Percentiles rank a stretch among this genome's conserved stretches.
These are phyloP conservation scores for Glycine soja DNA, from an alignment of 306 rosid species.

Conservation along the genomic window DNA sequence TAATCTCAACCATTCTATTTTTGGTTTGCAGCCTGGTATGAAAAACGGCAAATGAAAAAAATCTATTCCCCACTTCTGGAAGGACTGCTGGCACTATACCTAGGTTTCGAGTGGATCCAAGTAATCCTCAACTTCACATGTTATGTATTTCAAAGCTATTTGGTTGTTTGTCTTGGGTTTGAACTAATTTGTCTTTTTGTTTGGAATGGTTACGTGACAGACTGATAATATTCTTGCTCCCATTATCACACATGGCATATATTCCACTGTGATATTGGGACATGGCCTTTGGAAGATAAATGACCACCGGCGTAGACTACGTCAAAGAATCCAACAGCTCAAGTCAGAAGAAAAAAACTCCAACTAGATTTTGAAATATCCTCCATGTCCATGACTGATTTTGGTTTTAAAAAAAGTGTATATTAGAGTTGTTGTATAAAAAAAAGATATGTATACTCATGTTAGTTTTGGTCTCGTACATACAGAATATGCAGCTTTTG, in stretches of 20 bases:
- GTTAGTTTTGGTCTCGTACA: conserved; percentile 39
- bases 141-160: neutral
- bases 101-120: conserved; percentile 97
- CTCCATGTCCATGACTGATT: conserved; percentile 34
- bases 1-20: conserved; percentile 34
- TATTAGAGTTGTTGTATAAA: conserved; percentile 47
- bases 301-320: conserved; percentile 80
- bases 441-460: conserved; percentile 19
- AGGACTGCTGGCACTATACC: conserved; percentile 93
- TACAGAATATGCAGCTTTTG: conserved; percentile 36
- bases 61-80: conserved; percentile 96
- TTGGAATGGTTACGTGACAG: conserved; percentile 59
- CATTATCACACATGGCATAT: conserved; percentile 91
- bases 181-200: conserved; percentile 36
- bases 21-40: conserved; percentile 86
- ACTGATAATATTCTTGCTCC: conserved; percentile 91
- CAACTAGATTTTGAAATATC: conserved; percentile 48
- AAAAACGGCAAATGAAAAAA: conserved; percentile 89
- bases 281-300: conserved; percentile 97
- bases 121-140: conserved; percentile 48
- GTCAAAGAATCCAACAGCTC: conserved; percentile 79
- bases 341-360: conserved; percentile 58
- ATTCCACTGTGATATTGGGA: conserved; percentile 90
- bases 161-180: neutral
- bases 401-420: conserved; percentile 53